phyloP scores from a whole-genome alignment of 352 stramenopile species.

The Globisporangium ultimum region DNA sequence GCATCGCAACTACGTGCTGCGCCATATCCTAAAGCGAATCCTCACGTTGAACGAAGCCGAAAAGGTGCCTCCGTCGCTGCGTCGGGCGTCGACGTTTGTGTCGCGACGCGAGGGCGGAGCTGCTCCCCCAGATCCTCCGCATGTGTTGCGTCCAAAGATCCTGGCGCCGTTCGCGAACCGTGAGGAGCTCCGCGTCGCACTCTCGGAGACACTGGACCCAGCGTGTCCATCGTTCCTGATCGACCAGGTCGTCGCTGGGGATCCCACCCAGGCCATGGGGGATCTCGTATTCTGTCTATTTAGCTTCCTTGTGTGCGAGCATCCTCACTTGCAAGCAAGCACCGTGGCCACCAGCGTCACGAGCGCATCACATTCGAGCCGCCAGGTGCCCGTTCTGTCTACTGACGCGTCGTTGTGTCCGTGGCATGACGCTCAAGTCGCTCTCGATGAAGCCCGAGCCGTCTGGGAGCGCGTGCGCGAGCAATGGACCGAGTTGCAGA shows the following conservation, averaged over 20 bases:
- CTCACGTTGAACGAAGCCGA: slow-evolving; percentile 13
- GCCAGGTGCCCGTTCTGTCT: slow-evolving; percentile 1
- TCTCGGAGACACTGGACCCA: slow-evolving; percentile 38
- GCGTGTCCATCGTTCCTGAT: slow-evolving; percentile 39
- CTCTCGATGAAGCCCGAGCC: slow-evolving; percentile 38
- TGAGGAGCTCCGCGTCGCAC: slow-evolving; percentile 34
- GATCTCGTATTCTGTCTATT: slow-evolving; percentile 66
- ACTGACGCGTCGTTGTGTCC: slow-evolving; percentile 17
- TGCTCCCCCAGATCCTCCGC: neutral
- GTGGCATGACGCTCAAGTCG: slow-evolving; percentile 52
- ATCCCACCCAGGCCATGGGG: slow-evolving; percentile 17
- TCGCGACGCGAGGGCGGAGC: neutral
- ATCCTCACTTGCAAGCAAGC: slow-evolving; percentile 27
- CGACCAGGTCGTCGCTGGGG: slow-evolving; percentile 29
- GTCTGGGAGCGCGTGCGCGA: slow-evolving; percentile 42
- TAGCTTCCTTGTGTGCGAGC: slow-evolving; percentile 53
- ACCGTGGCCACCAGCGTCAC: neutral
- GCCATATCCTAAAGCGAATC: slow-evolving; percentile 44
- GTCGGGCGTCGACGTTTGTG: slow-evolving; percentile 16
- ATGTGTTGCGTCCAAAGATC: neutral
- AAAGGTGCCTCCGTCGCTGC: neutral
- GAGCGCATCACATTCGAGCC: neutral
- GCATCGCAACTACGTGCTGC: slow-evolving; percentile 50
- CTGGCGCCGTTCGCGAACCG: slow-evolving; percentile 28
- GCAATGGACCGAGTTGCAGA: slow-evolving; percentile 62